A percentile compares a stretch with the other conserved stretches of the same genome.
Conservation (phyloP, 2,329 filamentous ascomycete species). For the Fusarium subglutinans region DNA sequence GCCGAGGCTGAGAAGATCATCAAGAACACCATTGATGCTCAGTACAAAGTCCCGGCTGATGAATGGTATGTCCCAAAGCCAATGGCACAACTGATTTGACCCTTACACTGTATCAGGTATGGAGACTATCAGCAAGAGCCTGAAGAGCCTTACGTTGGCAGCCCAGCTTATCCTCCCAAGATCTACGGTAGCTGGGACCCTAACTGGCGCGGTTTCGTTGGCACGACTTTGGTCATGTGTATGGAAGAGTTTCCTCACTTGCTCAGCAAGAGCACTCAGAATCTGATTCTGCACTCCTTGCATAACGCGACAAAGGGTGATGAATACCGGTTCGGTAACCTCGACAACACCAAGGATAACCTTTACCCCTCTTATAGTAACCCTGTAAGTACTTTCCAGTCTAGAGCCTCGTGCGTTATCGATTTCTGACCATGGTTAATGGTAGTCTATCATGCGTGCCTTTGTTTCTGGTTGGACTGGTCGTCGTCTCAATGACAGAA, state of each 20-base stretch:
- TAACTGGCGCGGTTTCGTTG: slow-evolving; percentile 72
- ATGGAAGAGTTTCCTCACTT: slow-evolving; percentile 67
- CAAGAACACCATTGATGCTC: slow-evolving; percentile 60
- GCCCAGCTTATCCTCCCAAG: slow-evolving; percentile 56
- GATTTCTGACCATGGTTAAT: neutral
- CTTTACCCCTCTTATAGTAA: slow-evolving; percentile 71
- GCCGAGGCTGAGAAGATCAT: slow-evolving; percentile 63
- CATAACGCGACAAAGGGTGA: slow-evolving; percentile 67
- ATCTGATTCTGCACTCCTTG: slow-evolving; percentile 62
- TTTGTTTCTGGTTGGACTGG: slow-evolving; percentile 69
- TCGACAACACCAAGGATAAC: slow-evolving; percentile 63
- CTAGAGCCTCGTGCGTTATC: no score
- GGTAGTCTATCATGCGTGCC: slow-evolving; percentile 66
- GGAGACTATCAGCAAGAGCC: slow-evolving; percentile 62
- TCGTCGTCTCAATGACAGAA: slow-evolving; percentile 60
- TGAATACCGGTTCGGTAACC: slow-evolving; percentile 67
- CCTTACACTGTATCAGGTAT: slow-evolving; percentile 16
- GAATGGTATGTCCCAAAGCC: slow-evolving; percentile 59
- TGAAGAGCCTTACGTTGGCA: slow-evolving; percentile 67
- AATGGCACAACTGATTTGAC: fast-evolving
- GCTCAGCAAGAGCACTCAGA: slow-evolving; percentile 47
- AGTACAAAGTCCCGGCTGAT: slow-evolving; percentile 60
- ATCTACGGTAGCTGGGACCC: slow-evolving; percentile 70
- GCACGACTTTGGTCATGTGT: slow-evolving; percentile 65
- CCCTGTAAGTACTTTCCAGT: slow-evolving; percentile 47